Conservation (phyloP, 2,329 filamentous ascomycete species). For the Claviceps humidiphila region DNA sequence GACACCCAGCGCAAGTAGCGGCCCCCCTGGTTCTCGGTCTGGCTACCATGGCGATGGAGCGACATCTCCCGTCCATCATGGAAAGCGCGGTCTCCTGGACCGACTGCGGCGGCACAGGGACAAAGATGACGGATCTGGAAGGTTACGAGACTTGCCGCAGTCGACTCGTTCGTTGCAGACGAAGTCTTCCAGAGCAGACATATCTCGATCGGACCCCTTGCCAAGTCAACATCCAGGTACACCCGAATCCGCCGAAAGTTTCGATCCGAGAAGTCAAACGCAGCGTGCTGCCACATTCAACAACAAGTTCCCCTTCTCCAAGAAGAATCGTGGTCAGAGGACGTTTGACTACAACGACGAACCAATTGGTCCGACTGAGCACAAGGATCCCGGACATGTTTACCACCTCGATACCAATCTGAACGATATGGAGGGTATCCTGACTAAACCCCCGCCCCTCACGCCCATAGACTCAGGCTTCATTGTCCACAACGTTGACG, state of each 20-base stretch:
- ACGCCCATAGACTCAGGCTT: conserved; percentile 54
- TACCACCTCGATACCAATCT: conserved; percentile 81
- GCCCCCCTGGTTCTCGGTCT: conserved; percentile 34
- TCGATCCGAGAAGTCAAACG: conserved; percentile 14
- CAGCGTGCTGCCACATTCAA: conserved; percentile 41
- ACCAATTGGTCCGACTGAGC: conserved; percentile 46
- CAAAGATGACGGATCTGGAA: conserved; percentile 37
- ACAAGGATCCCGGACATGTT: conserved; percentile 43
- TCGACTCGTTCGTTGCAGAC: conserved; percentile 40
- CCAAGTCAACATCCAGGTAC: conserved; percentile 18
- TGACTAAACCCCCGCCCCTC: conserved; percentile 56
- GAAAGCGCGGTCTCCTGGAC: conserved; percentile 37
- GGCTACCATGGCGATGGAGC: conserved; percentile 35
- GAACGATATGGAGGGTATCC: conserved; percentile 80
- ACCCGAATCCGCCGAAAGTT: conserved; percentile 17
- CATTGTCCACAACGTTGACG: conserved; percentile 30
- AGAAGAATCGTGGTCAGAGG: conserved; percentile 36
- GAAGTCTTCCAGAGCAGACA: conserved; percentile 35
- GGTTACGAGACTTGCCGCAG: conserved; percentile 34
- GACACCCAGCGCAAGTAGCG: conserved; percentile 61
- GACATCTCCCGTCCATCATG: conserved; percentile 43
- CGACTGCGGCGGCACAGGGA: conserved; percentile 39
- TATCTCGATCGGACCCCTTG: conserved; percentile 25
- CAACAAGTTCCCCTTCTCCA: conserved; percentile 50
- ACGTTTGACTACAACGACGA: conserved; percentile 42